These are phyloP conservation scores for Tolypocladium inflatum DNA, from an alignment of 2,329 filamentous ascomycete species.

Conservation along the genomic window DNA sequence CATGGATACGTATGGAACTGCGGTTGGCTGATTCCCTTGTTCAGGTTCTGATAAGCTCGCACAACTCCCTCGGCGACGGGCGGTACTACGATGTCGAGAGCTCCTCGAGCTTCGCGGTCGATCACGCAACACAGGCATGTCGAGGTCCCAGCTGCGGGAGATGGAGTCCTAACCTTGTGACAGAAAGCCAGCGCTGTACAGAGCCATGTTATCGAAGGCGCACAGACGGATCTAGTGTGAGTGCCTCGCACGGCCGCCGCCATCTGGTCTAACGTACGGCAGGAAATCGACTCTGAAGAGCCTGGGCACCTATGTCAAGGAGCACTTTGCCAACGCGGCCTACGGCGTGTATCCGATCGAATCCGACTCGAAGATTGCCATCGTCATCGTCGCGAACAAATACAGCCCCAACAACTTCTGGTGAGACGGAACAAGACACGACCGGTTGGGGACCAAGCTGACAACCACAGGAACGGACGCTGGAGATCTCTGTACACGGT, in stretches of 20 bases:
- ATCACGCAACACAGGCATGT: conserved; percentile 68
- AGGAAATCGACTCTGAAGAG: conserved; percentile 80
- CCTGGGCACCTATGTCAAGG: conserved; percentile 64
- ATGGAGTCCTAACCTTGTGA: conserved; percentile 2
- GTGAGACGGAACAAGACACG: conserved; percentile 31
- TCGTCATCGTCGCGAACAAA: conserved; percentile 87
- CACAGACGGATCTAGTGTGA: conserved; percentile 72
- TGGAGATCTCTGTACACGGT: conserved; percentile 87
- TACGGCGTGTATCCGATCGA: conserved; percentile 77
- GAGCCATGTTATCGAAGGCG: conserved; percentile 67
- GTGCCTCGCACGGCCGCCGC: conserved; percentile 15
- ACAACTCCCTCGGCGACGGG: conserved; percentile 72
- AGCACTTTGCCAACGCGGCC: conserved; percentile 79
- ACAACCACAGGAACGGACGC: conserved; percentile 67
- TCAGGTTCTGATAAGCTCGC: conserved; percentile 73
- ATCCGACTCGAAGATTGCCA: conserved; percentile 64
- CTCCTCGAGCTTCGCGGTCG: conserved; percentile 79
- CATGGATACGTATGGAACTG: background rate
- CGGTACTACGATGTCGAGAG: conserved; percentile 87
- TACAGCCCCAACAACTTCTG: conserved; percentile 98
- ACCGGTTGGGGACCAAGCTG: background rate
- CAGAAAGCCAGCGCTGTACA: conserved; percentile 77
- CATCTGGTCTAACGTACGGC: conserved; percentile 4
- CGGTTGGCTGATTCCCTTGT: conserved; percentile 5
- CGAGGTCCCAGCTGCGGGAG: background rate